phyloP scores from a whole-genome alignment of 305 asterid genomes.

The Andrographis paniculata region DNA sequence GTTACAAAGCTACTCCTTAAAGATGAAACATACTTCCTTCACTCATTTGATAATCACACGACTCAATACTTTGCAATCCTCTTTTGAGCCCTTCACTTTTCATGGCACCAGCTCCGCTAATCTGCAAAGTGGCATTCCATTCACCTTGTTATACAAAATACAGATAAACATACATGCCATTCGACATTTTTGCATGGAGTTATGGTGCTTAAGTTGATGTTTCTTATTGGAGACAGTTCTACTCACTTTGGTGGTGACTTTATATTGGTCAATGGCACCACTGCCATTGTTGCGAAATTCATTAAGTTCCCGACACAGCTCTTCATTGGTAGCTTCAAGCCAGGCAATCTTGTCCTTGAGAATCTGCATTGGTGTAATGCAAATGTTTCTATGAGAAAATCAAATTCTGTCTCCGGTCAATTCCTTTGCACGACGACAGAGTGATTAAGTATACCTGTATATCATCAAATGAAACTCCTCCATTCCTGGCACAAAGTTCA shows the following conservation, averaged over 20 bases:
- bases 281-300: conserved; percentile 62
- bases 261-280: conserved; percentile 45
- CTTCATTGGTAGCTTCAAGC: conserved; percentile 93
- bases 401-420: not conserved
- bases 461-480: conserved; percentile 75
- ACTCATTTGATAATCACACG: conserved; percentile 90
- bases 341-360: conserved; percentile 79
- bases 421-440: conserved; percentile 1
- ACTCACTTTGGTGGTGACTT: conserved; percentile 51
- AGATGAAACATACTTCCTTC: conserved; percentile 55
- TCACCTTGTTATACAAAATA: conserved; percentile 13
- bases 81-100: conserved; percentile 87
- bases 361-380: conserved; percentile 49
- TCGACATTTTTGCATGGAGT: not conserved
- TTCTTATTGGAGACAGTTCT: conserved; percentile 2
- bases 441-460: conserved; percentile 51
- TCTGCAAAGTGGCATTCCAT: conserved; percentile 34
- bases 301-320: conserved; percentile 76
- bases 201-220: conserved; percentile 3
- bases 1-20: conserved; percentile 6
- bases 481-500: conserved; percentile 86
- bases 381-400: conserved; percentile 1
- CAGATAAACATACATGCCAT: not conserved
- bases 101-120: conserved; percentile 32
- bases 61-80: conserved; percentile 88